Evolutionary conservation across 306 rosid genomes (phyloP).

Genomic region (Citrullus mucosospermus): DNA sequence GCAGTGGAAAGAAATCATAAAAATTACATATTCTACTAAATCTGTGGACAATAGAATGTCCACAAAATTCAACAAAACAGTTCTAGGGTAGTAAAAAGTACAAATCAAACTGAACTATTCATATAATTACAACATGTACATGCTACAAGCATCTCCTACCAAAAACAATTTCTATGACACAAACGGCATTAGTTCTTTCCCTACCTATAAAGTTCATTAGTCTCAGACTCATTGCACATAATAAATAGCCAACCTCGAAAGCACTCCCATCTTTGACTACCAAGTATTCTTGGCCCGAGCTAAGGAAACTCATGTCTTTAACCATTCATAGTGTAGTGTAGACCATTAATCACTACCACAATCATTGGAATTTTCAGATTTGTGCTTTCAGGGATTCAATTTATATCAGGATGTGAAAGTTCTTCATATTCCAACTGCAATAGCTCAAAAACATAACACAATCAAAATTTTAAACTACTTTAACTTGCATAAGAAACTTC

Average conservation of each 20-base stretch:
- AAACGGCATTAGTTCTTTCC: background rate
- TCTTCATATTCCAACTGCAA: constrained; percentile 65
- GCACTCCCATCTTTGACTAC: background rate
- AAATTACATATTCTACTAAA: background rate
- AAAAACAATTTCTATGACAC: constrained; percentile 15
- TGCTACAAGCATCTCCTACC: constrained; percentile 18
- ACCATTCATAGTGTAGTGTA: constrained; percentile 14
- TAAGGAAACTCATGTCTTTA: constrained; percentile 5
- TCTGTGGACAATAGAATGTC: background rate
- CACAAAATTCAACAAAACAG: background rate
- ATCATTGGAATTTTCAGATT: background rate
- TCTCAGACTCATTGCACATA: background rate
- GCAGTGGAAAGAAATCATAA: background rate
- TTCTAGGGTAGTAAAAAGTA: constrained; percentile 11
- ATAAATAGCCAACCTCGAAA: background rate
- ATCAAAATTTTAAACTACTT: background rate
- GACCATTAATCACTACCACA: background rate
- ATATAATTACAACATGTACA: constrained; percentile 40
- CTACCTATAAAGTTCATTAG: background rate
- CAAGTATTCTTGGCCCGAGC: background rate
- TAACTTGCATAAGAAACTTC: background rate
- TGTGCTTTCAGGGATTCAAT: constrained; percentile 21
- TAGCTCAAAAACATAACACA: constrained; percentile 12
- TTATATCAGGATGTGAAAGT: constrained; percentile 39
- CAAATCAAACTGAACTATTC: constrained; percentile 6